Evolutionary conservation across 2,329 filamentous ascomycete genomes (phyloP).

Genomic region (Mycosphaerella sp.): DNA sequence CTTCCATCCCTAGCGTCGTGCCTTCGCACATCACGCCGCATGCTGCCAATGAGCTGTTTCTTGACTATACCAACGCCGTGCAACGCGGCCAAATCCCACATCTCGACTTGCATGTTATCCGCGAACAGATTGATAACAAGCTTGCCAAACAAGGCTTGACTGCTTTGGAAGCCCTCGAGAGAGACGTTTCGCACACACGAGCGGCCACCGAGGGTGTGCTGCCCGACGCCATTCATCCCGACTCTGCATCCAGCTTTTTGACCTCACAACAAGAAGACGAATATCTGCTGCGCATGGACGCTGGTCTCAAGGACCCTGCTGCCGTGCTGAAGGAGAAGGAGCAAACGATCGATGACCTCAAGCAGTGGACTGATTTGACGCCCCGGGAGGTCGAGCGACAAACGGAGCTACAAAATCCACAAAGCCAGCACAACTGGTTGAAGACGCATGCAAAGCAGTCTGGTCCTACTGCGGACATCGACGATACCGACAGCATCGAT

Average conservation of each 20-base stretch:
- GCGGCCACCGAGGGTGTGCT: conserved; percentile 21
- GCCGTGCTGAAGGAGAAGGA: conserved; percentile 33
- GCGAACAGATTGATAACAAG: conserved; percentile 29
- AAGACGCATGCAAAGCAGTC: conserved; percentile 26
- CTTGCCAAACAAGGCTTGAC: conserved; percentile 28
- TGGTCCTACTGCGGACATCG: conserved; percentile 22
- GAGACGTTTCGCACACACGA: conserved; percentile 37
- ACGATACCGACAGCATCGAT: conserved; percentile 67
- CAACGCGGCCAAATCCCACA: conserved; percentile 29
- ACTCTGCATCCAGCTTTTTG: conserved; percentile 59
- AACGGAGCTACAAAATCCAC: conserved; percentile 66
- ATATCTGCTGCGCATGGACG: conserved; percentile 62
- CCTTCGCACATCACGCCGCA: conserved; percentile 35
- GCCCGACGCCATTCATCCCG: conserved; percentile 44
- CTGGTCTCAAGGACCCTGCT: conserved; percentile 43
- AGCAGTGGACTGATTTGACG: conserved; percentile 35
- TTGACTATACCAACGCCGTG: conserved; percentile 35
- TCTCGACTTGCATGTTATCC: conserved; percentile 30
- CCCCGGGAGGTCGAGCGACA: conserved; percentile 44
- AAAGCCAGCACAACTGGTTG: conserved; percentile 94
- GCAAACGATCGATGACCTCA: conserved; percentile 18
- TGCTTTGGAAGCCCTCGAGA: conserved; percentile 37
- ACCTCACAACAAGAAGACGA: conserved; percentile 66
- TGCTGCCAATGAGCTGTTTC: conserved; percentile 28
- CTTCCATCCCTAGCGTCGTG: conserved; percentile 44